Evolutionary conservation across 768 basidiomycete species (phyloP).

Genomic region (Pleurotus platypus): DNA sequence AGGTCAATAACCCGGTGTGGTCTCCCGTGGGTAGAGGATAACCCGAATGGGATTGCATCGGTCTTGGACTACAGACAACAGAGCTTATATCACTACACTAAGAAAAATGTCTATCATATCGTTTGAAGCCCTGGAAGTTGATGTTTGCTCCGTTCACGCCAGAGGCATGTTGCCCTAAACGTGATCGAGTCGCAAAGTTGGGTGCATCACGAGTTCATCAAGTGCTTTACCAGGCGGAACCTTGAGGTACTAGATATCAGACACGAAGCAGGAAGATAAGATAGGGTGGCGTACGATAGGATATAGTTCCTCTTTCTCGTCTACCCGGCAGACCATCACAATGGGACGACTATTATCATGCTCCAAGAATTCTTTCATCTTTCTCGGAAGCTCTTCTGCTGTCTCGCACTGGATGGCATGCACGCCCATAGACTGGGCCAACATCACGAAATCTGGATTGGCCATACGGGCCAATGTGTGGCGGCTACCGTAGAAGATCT

Average conservation of each 20-base stretch:
- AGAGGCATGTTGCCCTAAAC: too few species aligned
- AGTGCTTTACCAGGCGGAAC: too few species aligned
- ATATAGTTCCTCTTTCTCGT: conserved; percentile 83
- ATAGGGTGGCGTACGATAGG: conserved; percentile 80
- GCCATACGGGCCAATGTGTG: conserved; percentile 94
- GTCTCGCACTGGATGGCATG: conserved; percentile 81
- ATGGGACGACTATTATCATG: conserved; percentile 86
- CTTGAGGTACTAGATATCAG: too few species aligned
- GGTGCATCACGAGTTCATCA: too few species aligned
- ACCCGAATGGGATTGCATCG: too few species aligned
- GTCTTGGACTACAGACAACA: too few species aligned
- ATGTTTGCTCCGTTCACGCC: too few species aligned
- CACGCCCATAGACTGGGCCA: conserved; percentile 88
- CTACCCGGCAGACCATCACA: conserved; percentile 86
- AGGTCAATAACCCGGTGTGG: conserved; percentile 59
- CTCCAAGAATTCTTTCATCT: conserved; percentile 99
- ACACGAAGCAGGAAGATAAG: too few species aligned
- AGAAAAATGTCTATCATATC: too few species aligned
- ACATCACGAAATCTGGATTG: conserved; percentile 91
- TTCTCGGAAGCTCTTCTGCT: conserved; percentile 76
- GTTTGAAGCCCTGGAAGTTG: too few species aligned
- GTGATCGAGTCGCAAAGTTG: too few species aligned
- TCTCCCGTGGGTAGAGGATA: conserved; percentile 32
- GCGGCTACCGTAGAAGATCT: conserved; percentile 74
- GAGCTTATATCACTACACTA: too few species aligned